Percentiles rank a stretch among this genome's conserved stretches.
phyloP scores from a whole-genome alignment of 495 filamentous ascomycete species.

The Neurospora africana region DNA sequence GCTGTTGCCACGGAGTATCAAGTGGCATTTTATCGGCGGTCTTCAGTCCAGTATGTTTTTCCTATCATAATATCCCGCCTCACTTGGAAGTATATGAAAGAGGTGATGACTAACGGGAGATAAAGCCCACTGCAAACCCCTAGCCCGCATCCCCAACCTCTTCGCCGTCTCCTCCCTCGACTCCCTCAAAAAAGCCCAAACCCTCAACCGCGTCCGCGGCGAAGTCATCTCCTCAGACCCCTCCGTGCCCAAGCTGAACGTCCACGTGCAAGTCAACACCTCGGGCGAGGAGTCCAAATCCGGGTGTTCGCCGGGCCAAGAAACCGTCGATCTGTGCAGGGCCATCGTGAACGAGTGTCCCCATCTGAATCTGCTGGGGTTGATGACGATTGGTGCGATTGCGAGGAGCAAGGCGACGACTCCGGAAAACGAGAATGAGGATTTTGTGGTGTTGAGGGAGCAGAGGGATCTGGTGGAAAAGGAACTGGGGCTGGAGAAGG shows the following conservation, averaged over 20 bases:
- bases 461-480: conserved; percentile 51
- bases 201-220: conserved; percentile 66
- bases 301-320: conserved; percentile 56
- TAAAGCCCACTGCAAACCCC: conserved; percentile 74
- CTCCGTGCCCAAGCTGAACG: conserved; percentile 40
- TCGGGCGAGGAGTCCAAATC: conserved; percentile 80
- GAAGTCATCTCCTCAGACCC: conserved; percentile 33
- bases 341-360: conserved; percentile 61
- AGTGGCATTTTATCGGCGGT: conserved; percentile 94
- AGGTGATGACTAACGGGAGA: neutral
- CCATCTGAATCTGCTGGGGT: conserved; percentile 59
- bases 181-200: conserved; percentile 69
- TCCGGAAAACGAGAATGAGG: conserved; percentile 75
- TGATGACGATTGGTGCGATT: conserved; percentile 98
- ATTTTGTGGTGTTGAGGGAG: conserved; percentile 61
- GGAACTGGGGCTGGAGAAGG: conserved; percentile 31
- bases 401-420: conserved; percentile 62
- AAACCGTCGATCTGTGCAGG: conserved; percentile 50
- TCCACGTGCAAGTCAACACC: conserved; percentile 93
- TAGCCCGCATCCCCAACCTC: conserved; percentile 82
- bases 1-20: conserved; percentile 62
- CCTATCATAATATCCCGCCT: no score
- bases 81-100: no score
- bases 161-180: conserved; percentile 91
- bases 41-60: conserved; percentile 51